Evolutionary conservation across 179 eudicot species (phyloP).

Genomic region (Spergularia azorica): DNA sequence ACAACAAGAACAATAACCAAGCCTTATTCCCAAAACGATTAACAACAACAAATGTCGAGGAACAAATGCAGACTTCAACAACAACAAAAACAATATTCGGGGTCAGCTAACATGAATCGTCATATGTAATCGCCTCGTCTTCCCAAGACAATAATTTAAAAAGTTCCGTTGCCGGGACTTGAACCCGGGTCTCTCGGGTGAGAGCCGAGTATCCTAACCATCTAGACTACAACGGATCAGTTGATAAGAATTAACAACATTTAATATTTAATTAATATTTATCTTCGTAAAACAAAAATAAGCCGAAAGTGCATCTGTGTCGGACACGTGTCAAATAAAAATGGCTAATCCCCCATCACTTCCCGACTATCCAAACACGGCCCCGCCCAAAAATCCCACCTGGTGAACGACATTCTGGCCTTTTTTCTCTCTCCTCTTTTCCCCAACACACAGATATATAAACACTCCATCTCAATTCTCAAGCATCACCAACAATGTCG

Average conservation of each 20-base stretch:
- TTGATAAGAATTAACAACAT: no score
- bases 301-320: background rate
- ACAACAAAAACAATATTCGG: no score
- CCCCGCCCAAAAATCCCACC: slow-evolving; percentile 23
- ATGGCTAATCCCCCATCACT: background rate
- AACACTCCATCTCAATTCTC: no score
- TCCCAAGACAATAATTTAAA: no score
- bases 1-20: no score
- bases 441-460: background rate
- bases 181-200: slow-evolving; percentile 99
- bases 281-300: no score
- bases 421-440: slow-evolving; percentile 14
- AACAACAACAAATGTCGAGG: no score
- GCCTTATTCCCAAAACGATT: no score
- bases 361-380: slow-evolving; percentile 20
- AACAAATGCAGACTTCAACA: no score
- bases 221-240: slow-evolving; percentile 97
- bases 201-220: slow-evolving; percentile 99
- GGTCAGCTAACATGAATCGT: no score
- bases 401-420: background rate
- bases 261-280: no score
- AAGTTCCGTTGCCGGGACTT: slow-evolving; percentile 97
- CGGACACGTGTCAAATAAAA: slow-evolving; percentile 16
- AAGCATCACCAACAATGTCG: slow-evolving; percentile 8
- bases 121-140: no score